Evolutionary conservation across 2,329 filamentous ascomycete genomes (phyloP), one percentile per base, ranked within the genome.

Genomic region (Penicillium sp.): DNA sequence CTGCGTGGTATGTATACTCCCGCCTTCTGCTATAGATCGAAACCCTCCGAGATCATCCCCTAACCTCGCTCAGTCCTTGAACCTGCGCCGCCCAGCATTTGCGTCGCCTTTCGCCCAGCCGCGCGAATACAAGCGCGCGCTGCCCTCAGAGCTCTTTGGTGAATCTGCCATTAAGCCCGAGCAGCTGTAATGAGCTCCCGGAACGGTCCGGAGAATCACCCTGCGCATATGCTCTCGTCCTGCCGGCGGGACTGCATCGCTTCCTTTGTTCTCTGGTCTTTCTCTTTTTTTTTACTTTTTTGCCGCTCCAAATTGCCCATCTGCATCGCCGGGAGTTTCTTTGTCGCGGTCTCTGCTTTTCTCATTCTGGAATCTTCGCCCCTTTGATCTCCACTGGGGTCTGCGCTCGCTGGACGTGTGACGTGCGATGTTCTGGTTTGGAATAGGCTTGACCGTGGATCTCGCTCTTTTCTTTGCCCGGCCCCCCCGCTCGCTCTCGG

Each of bases 71-170:
- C 43, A 75, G 67, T 63, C 66, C 57, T 64, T 72, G 56, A 72
- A 73, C 56, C 69, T 76, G 44, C 73, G 73, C 31, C 73, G 72
- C 16, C 73, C 73, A 47, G 60, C 67, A 27, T 71, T 69, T 36
- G 63, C 71, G 24, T 76, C 74, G 3, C 73, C 73, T n/a, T 74
- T 76, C 54, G 69, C 74, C 34, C 72, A 74, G 48, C 70, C 73
- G 24, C 64, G 70, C 59, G 71, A 74, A 57, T 71, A 73, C 56
- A 72, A 68, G 47, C 66, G 72, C 47, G 62, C 57, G 31, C 58
- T 73, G 34, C 70, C 69, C 27, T 72, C 71, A 49, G 68, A 73
- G 49, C 62, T 69, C 59, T 58, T 71, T 29, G 61, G 60, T 22
- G 65, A 69, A 39, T 67, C 64, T n/a, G 56, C 64, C 21, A 64